Conservation (phyloP, 495 filamentous ascomycete species). For the Bathelium albidoporum region DNA sequence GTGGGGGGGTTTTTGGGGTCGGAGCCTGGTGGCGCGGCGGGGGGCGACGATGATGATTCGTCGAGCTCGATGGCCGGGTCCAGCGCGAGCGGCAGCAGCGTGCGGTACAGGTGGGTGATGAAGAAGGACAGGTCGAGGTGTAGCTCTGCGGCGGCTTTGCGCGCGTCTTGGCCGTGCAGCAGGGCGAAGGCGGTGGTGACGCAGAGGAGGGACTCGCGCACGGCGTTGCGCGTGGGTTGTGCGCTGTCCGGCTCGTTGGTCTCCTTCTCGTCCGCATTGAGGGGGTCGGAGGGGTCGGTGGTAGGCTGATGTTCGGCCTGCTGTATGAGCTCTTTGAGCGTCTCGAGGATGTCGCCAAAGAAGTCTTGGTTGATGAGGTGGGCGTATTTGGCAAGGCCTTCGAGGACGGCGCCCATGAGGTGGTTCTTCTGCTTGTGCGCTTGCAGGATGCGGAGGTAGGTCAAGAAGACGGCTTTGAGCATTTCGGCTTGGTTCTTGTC, state of each 20-base stretch:
- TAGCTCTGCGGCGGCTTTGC: conserved; percentile 52
- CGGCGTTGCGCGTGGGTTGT: conserved; percentile 49
- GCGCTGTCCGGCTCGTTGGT: conserved; percentile 39
- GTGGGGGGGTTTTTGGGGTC: too few relatives aligned
- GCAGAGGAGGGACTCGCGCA: conserved; percentile 83
- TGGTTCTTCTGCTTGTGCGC: conserved; percentile 56
- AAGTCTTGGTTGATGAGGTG: conserved; percentile 97
- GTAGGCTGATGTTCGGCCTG: conserved; percentile 54
- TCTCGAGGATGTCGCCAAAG: conserved; percentile 92
- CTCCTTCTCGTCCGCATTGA: conserved; percentile 22
- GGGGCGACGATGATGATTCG: too few relatives aligned
- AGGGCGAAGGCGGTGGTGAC: conserved; percentile 91
- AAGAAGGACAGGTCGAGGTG: conserved; percentile 92
- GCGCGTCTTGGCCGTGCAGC: conserved; percentile 73
- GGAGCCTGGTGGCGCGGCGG: too few relatives aligned
- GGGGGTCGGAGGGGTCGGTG: conserved; percentile 15
- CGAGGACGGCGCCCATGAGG: conserved; percentile 87
- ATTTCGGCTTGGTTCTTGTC: conserved; percentile 90
- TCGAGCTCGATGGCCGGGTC: conserved; percentile 81
- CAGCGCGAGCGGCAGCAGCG: conserved; percentile 62
- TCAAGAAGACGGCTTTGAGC: conserved; percentile 86
- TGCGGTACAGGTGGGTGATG: conserved; percentile 81
- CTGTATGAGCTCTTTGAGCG: conserved; percentile 78
- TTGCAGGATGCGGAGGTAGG: conserved; percentile 91
- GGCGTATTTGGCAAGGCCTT: conserved; percentile 84